A percentile compares a stretch with the other conserved stretches of the same genome.
phyloP scores from a whole-genome alignment of 1,284 basidiomycete genomes.

The Tilletiopsis washingtonensis region DNA sequence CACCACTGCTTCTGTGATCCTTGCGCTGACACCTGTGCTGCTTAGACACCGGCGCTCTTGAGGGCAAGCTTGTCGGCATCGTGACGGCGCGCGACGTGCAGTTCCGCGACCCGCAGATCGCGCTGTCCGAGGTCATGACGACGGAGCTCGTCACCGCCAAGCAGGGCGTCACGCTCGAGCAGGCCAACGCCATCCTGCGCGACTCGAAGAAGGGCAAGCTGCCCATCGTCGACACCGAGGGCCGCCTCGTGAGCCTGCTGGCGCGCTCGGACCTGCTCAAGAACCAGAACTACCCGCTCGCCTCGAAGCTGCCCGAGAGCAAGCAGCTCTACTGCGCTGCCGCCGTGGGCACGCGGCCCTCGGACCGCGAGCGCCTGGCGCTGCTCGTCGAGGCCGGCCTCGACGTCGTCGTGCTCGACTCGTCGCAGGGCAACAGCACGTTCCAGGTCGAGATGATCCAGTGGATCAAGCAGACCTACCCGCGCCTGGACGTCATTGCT shows the following conservation, averaged over 20 bases:
- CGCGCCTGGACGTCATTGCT: slow-evolving; percentile 77
- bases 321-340: slow-evolving; percentile 97
- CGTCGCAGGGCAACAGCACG: slow-evolving; percentile 89
- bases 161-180: slow-evolving; percentile 56
- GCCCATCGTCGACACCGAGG: slow-evolving; percentile 49
- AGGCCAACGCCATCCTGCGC: slow-evolving; percentile 90
- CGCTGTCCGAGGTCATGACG: slow-evolving; percentile 86
- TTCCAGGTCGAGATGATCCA: slow-evolving; percentile 92
- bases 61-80: slow-evolving; percentile 85
- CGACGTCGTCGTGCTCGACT: slow-evolving; percentile 91
- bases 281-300: slow-evolving; percentile 93
- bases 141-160: slow-evolving; percentile 42
- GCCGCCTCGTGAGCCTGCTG: slow-evolving; percentile 38
- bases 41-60: slow-evolving; percentile 78
- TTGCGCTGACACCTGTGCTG: slow-evolving; percentile 1
- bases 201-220: slow-evolving; percentile 97
- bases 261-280: slow-evolving; percentile 88
- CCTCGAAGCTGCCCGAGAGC: slow-evolving; percentile 79
- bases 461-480: slow-evolving; percentile 76
- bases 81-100: slow-evolving; percentile 95
- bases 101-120: slow-evolving; percentile 66
- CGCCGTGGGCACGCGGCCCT: slow-evolving; percentile 87
- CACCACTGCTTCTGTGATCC: too few species aligned
- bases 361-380: slow-evolving; percentile 74
- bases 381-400: slow-evolving; percentile 88